Evolutionary conservation across 2,329 filamentous ascomycete species (phyloP).

Genomic region (Trichoderma asperellum): DNA sequence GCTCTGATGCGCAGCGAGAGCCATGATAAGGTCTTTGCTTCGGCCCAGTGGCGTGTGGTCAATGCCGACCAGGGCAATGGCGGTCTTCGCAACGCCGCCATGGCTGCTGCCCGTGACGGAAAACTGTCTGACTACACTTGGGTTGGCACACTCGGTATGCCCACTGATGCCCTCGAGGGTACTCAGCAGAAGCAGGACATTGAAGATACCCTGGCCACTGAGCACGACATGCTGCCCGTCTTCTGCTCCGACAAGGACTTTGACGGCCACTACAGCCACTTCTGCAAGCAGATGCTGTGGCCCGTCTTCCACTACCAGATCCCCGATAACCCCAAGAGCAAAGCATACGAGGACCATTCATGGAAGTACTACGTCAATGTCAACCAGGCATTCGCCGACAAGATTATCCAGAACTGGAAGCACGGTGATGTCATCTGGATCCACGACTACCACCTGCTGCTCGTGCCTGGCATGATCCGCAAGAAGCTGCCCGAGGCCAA

Average conservation of each 20-base stretch:
- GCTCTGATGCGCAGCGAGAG: constrained; percentile 60
- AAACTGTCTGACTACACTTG: constrained; percentile 77
- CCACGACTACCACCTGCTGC: constrained; percentile 90
- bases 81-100: constrained; percentile 84
- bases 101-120: constrained; percentile 72
- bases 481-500: constrained; percentile 89
- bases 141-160: constrained; percentile 92
- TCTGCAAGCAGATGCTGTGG: constrained; percentile 97
- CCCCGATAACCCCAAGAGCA: constrained; percentile 96
- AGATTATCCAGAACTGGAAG: constrained; percentile 90
- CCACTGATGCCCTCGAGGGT: constrained; percentile 80
- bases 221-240: constrained; percentile 81
- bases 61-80: constrained; percentile 90
- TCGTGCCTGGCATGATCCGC: constrained; percentile 87
- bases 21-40: constrained; percentile 71
- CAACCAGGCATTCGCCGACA: constrained; percentile 91
- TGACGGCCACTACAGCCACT: constrained; percentile 91
- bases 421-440: constrained; percentile 91
- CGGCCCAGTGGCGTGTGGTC: constrained; percentile 81
- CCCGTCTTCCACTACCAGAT: constrained; percentile 98
- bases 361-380: constrained; percentile 93
- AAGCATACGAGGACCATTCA: constrained; percentile 95
- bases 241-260: constrained; percentile 91
- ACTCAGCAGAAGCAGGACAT: constrained; percentile 80
- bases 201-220: constrained; percentile 75